These are phyloP conservation scores for Papiliotrema nemorosa DNA, from an alignment of 1,284 basidiomycete genomes.

Conservation along the genomic window DNA sequence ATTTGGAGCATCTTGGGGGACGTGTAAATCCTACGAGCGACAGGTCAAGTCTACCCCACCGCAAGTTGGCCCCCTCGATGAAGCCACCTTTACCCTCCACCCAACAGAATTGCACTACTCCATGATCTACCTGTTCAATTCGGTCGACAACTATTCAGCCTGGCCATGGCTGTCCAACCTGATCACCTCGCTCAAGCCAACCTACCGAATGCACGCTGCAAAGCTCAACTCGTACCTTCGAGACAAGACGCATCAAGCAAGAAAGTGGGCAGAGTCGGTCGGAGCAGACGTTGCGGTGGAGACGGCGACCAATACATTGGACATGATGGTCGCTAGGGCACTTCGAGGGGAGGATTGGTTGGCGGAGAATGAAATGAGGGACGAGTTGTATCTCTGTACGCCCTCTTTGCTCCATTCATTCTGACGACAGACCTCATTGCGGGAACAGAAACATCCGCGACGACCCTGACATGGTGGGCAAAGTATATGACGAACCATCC, in stretches of 20 bases:
- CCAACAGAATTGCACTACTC: slow-evolving; percentile 1
- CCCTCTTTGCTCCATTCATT: not conserved
- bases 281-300: slow-evolving; percentile 24
- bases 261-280: slow-evolving; percentile 12
- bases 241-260: slow-evolving; percentile 13
- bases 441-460: slow-evolving; percentile 26
- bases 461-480: slow-evolving; percentile 27
- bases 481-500: slow-evolving; percentile 32
- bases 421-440: slow-evolving; percentile 23
- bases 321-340: slow-evolving; percentile 29
- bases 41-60: slow-evolving; percentile 6
- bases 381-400: slow-evolving; percentile 33
- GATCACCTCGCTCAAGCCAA: slow-evolving; percentile 14
- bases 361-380: slow-evolving; percentile 26
- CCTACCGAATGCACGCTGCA: slow-evolving; percentile 12
- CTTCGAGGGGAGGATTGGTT: slow-evolving; percentile 24
- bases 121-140: slow-evolving; percentile 8
- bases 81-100: slow-evolving; percentile 15
- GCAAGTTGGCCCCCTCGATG: slow-evolving; percentile 8
- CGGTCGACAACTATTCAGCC: slow-evolving; percentile 19
- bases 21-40: slow-evolving; percentile 7
- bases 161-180: slow-evolving; percentile 19
- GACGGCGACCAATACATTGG: slow-evolving; percentile 32
- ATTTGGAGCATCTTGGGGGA: slow-evolving; percentile 27
- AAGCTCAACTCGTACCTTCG: slow-evolving; percentile 17